Evolutionary conservation across 2,329 filamentous ascomycete species (phyloP), one percentile per base, ranked within the genome.

Genomic region (Pseudopyricularia javanii): DNA sequence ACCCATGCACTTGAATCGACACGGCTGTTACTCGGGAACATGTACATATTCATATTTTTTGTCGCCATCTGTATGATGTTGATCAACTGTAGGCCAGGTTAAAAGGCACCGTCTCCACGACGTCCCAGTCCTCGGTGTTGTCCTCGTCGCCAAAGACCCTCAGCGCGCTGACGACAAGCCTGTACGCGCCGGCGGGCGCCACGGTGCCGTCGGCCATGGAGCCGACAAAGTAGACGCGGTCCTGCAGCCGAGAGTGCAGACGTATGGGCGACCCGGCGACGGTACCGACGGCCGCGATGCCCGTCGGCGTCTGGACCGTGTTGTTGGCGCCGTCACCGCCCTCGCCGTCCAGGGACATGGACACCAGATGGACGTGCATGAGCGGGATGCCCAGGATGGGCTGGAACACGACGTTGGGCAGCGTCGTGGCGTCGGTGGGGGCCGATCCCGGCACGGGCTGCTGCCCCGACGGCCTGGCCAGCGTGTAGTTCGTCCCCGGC

Each of bases 341-440:
- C 14, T 61, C 60, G 6, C 58, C 59, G 50, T 15, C 43, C n/a
- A n/a, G n/a, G 28, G 5, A 4, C 28, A 72, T 52, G 4, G 72
- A 68, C 0, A 78, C 65, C n/a, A 76, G 60, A 53, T 77, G 70
- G 54, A 68, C 66, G 50, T 68, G 70, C 8, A 78, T 53, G 8
- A 68, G 62, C 3, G 67, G 61, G 1, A 70, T 72, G 33, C 76
- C 76, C 22, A 79, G 69, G n/a, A 68, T 65, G 4, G 77, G 57
- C 47, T 65, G 61, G 26, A 28, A 47, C 57, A 62, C 62, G 35
- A 20, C 40, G 54, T 60, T 61, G 4, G 61, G 55, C 4, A 60
- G 60, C 15, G 61, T 56, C 58, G 62, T 61, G 50, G 62, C 58
- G 49, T 62, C 65, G 43, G 70, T 72, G 0, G 66, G 65, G 8